These are phyloP conservation scores for Epichloe glyceriae DNA, from an alignment of 2,329 filamentous ascomycete genomes.

Conservation along the genomic window DNA sequence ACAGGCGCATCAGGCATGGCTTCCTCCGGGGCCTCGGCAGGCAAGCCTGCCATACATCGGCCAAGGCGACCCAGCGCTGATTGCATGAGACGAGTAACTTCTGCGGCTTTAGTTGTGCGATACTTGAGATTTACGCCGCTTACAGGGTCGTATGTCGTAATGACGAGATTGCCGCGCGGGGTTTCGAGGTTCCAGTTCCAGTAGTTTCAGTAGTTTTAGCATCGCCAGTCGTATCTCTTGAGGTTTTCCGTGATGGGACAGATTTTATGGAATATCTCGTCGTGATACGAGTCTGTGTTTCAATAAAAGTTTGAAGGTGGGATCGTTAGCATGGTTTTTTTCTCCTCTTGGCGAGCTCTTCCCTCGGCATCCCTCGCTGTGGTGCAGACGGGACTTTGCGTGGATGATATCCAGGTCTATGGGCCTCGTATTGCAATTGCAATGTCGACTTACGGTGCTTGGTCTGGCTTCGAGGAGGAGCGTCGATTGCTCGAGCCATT, in stretches of 20 bases:
- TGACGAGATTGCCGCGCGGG: constrained; percentile 57
- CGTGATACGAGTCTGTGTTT: constrained; percentile 66
- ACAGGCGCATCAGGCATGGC: constrained; percentile 26
- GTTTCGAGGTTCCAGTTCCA: constrained; percentile 20
- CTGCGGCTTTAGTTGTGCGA: constrained; percentile 77
- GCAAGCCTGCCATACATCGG: constrained; percentile 50
- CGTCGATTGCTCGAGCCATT: constrained; percentile 82
- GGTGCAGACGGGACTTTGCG: too few species aligned
- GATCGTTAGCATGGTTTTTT: not conserved
- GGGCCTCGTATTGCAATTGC: too few species aligned
- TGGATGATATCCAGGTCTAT: too few species aligned
- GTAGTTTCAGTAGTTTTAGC: constrained; percentile 14
- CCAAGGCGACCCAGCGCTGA: constrained; percentile 63
- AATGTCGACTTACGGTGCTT: constrained; percentile 50
- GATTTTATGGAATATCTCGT: constrained; percentile 74
- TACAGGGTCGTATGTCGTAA: constrained; percentile 81
- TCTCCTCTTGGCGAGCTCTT: not conserved
- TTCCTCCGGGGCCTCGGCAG: constrained; percentile 26
- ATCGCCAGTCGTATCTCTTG: constrained; percentile 15
- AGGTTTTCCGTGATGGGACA: constrained; percentile 18
- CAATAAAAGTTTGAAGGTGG: constrained; percentile 2
- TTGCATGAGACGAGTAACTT: constrained; percentile 68
- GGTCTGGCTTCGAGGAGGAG: constrained; percentile 80
- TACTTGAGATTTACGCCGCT: constrained; percentile 83
- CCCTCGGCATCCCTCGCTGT: too few species aligned